A percentile compares a stretch with the other conserved stretches of the same genome.
These are phyloP conservation scores for Micractinium conductrix DNA, from an alignment of 139 green algal genomes.

Conservation along the genomic window DNA sequence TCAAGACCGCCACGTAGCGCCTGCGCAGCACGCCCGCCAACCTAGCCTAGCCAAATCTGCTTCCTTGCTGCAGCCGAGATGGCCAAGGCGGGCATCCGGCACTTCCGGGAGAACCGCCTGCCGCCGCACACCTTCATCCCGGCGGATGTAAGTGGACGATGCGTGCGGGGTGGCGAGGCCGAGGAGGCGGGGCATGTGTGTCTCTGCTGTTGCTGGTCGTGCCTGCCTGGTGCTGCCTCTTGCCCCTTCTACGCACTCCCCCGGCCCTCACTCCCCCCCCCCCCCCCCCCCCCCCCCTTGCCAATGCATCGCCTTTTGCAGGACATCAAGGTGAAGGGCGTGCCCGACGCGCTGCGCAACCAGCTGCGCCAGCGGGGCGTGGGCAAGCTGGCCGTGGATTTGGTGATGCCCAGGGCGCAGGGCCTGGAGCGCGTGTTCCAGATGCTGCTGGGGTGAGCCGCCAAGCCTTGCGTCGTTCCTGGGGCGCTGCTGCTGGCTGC, in stretches of 20 bases:
- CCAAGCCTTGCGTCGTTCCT: background rate
- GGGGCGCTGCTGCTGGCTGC: background rate
- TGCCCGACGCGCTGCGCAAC: conserved; percentile 29
- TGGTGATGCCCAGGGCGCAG: conserved; percentile 12
- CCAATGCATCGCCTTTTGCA: too few species aligned
- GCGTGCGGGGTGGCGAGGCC: background rate
- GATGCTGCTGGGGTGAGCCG: conserved; percentile 17
- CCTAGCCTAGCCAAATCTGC: too few species aligned
- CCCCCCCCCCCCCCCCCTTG: too few species aligned
- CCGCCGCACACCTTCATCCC: conserved; percentile 90
- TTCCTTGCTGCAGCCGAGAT: conserved; percentile 57
- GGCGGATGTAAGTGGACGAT: conserved; percentile 16
- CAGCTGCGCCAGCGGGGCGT: conserved; percentile 23
- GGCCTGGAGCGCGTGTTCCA: conserved; percentile 23
- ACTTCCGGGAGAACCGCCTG: conserved; percentile 68
- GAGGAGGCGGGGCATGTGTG: background rate
- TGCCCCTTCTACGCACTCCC: too few species aligned
- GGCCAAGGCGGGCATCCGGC: conserved; percentile 80
- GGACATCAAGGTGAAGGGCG: conserved; percentile 27
- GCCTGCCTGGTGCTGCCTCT: too few species aligned
- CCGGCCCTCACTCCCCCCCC: too few species aligned
- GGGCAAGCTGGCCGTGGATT: conserved; percentile 17
- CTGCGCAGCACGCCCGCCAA: too few species aligned
- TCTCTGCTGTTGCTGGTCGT: too few species aligned
- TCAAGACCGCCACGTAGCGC: too few species aligned